Percentiles rank a stretch among this genome's conserved stretches.
Conservation (phyloP, 192 early-diverging fungal species). For the Phycomyces blakesleeanus region DNA sequence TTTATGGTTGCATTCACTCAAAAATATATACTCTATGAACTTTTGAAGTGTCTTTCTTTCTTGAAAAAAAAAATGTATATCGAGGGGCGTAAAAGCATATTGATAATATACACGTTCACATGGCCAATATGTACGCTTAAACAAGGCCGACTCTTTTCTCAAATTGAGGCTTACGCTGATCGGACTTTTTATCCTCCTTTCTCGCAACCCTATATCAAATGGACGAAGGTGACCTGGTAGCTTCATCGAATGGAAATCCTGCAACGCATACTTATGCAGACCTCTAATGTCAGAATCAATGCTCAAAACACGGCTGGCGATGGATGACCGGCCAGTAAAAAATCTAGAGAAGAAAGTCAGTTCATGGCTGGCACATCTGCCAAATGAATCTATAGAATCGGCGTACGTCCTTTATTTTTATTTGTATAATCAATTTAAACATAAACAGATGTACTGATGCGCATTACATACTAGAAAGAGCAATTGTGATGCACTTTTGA, state of each 20-base stretch:
- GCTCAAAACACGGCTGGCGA: conserved; percentile 12
- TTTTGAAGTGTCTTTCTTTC: no score
- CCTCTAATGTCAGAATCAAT: conserved; percentile 4
- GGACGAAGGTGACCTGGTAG: not conserved
- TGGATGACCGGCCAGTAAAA: conserved; percentile 25
- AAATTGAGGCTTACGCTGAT: no score
- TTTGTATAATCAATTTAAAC: conserved; percentile 1
- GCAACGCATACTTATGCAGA: not conserved
- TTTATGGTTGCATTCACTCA: no score
- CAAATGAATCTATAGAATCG: conserved; percentile 13
- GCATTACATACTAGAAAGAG: conserved; percentile 12
- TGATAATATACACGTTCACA: no score
- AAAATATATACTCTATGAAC: no score
- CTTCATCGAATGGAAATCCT: no score
- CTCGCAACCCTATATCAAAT: not conserved
- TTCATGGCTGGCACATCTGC: conserved; percentile 15
- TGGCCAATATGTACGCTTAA: no score
- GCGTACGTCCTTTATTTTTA: conserved; percentile 18
- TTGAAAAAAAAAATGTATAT: no score
- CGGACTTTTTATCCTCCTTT: no score
- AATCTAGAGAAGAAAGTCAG: conserved; percentile 26
- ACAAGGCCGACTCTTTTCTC: no score
- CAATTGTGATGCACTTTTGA: conserved; percentile 33
- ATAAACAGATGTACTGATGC: no score
- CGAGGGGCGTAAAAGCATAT: no score